Conservation (phyloP, 2,329 filamentous ascomycete species). For the Neurospora sp. region DNA sequence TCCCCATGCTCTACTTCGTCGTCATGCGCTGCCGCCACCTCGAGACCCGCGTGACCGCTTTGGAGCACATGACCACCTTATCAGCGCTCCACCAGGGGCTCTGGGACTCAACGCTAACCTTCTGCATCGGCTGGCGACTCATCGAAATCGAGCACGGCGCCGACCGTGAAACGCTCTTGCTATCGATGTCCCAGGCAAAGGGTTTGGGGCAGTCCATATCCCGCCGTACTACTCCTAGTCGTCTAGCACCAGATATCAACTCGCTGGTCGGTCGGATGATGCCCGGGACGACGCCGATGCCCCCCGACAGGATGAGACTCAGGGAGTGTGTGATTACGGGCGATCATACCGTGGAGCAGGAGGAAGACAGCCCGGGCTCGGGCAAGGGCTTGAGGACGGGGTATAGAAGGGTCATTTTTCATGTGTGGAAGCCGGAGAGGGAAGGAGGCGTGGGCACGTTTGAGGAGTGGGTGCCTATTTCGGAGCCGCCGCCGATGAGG, state of each 20-base stretch:
- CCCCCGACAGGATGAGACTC: constrained; percentile 1
- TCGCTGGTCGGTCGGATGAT: neutral
- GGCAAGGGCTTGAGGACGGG: neutral
- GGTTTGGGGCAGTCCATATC: constrained; percentile 4
- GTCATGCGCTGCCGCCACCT: constrained; percentile 30
- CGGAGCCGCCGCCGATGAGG: neutral
- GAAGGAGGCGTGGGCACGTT: neutral
- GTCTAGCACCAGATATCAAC: neutral
- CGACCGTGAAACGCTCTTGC: constrained; percentile 12
- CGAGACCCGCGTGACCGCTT: constrained; percentile 23
- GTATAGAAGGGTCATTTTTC: constrained; percentile 1
- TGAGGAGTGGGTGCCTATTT: constrained; percentile 1
- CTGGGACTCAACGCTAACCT: constrained; percentile 26
- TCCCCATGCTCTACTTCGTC: constrained; percentile 28
- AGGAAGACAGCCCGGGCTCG: neutral
- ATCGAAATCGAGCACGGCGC: constrained; percentile 31
- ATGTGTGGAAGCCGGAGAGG: neutral
- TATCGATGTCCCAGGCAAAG: neutral
- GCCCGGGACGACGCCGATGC: neutral
- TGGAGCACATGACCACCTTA: constrained; percentile 23
- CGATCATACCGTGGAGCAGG: neutral
- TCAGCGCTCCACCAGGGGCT: constrained; percentile 25
- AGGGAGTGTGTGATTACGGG: neutral
- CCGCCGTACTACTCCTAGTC: neutral
- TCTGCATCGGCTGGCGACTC: constrained; percentile 22